phyloP scores from a whole-genome alignment of 768 basidiomycete species.

The Trametes coccinea region DNA sequence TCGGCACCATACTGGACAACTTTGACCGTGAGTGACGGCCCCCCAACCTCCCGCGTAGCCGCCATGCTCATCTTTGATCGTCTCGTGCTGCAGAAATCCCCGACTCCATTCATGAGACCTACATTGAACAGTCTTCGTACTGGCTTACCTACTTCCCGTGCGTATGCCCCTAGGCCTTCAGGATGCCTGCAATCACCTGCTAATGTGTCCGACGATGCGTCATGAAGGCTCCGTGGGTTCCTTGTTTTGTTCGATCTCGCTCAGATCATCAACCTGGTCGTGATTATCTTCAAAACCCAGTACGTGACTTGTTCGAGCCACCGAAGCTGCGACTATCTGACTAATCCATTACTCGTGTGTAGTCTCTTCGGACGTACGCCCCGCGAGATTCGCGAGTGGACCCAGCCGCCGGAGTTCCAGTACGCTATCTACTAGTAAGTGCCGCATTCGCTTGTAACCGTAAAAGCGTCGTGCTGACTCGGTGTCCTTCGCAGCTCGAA shows the following conservation, averaged over 20 bases:
- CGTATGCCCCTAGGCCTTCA: too few species aligned
- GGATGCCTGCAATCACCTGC: too few species aligned
- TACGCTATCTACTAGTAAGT: slow-evolving; percentile 83
- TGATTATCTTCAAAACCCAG: slow-evolving; percentile 83
- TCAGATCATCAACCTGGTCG: slow-evolving; percentile 88
- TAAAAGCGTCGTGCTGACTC: background rate
- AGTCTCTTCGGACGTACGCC: slow-evolving; percentile 87
- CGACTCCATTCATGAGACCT: slow-evolving; percentile 75
- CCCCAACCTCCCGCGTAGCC: background rate
- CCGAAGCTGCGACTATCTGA: background rate
- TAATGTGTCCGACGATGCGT: background rate
- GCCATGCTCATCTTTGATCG: background rate
- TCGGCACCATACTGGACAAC: slow-evolving; percentile 46
- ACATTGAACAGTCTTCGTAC: slow-evolving; percentile 88
- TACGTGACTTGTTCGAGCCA: slow-evolving; percentile 28
- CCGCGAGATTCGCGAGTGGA: slow-evolving; percentile 87
- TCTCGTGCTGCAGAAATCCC: slow-evolving; percentile 57
- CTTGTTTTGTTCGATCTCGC: slow-evolving; percentile 93
- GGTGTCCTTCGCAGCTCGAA: slow-evolving; percentile 6
- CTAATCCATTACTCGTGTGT: background rate
- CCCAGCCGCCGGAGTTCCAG: slow-evolving; percentile 86
- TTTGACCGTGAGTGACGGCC: slow-evolving; percentile 39
- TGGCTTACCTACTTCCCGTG: slow-evolving; percentile 96
- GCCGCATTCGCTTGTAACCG: too few species aligned
- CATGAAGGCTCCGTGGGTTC: slow-evolving; percentile 82